These are phyloP conservation scores for Ceratocystiopsis sp. DNA, from an alignment of 2,329 filamentous ascomycete species.

Conservation along the genomic window DNA sequence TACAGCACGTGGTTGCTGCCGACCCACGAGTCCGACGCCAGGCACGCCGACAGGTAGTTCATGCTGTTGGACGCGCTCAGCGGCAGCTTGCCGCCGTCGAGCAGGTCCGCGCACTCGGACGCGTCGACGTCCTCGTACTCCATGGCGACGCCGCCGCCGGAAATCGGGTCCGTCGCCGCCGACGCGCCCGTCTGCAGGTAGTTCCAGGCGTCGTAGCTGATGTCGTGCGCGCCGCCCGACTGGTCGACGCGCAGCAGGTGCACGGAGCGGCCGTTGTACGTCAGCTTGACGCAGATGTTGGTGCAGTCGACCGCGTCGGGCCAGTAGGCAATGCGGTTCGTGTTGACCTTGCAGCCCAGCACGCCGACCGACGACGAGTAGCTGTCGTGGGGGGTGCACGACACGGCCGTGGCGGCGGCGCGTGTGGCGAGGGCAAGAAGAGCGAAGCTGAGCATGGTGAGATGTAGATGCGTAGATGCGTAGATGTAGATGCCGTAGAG, in stretches of 20 bases:
- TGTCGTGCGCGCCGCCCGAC: conserved; percentile 37
- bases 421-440: no score
- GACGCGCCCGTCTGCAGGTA: conserved; percentile 28
- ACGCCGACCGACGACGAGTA: conserved; percentile 40
- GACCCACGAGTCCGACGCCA: conserved; percentile 37
- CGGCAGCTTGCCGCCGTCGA: conserved; percentile 18
- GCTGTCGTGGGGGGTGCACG: conserved; percentile 35
- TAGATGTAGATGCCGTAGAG: no score
- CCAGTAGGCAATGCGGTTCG: conserved; percentile 43
- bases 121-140: conserved; percentile 26
- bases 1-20: conserved; percentile 29
- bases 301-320: conserved; percentile 31
- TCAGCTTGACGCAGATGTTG: conserved; percentile 37
- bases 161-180: conserved; percentile 26
- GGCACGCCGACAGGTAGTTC: conserved; percentile 30
- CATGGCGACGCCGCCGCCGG: conserved; percentile 32
- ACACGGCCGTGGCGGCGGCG: no score
- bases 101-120: conserved; percentile 28
- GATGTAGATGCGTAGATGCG: no score
- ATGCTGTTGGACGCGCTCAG: conserved; percentile 33
- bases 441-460: no score
- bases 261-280: conserved; percentile 28
- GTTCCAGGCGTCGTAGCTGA: conserved; percentile 45
- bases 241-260: conserved; percentile 40
- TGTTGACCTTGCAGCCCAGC: conserved; percentile 41